Base-by-base conservation (phyloP, 2,329 filamentous ascomycete species). In the Arachnomyces sp. region DNA sequence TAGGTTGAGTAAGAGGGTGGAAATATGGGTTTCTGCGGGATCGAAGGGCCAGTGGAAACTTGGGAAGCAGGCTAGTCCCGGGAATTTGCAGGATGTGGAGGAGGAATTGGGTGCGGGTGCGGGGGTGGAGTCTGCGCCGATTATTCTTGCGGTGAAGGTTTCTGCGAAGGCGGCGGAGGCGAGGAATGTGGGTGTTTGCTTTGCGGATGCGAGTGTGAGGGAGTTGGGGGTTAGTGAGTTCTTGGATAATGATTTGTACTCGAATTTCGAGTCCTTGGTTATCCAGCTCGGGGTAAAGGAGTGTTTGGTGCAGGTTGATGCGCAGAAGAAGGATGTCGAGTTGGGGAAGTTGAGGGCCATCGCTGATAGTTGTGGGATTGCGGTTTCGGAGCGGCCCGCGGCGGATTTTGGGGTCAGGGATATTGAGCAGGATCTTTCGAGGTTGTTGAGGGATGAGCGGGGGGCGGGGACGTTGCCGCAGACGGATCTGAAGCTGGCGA, bases 141-240 rank as follows among this genome's bases (percentile, higher is more conserved):
- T 96, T 61, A 95, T 98, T 34, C 73, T 98, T 30, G 86, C 92
- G 0, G 87, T 98, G 57, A 96, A 95, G 63, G 81, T 96, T 16
- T 84, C 84, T 0, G 79, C 87, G n/a, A 93, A 84, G 58, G 85
- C 87, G 1, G 77, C 76, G 0, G 90, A 96, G 60, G 85, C 83
- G 4, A 76, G 92, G 34, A 85, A 77, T 49, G 83, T 98, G 0
- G 92, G 92, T 7, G 90, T 98, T 4, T 96, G 92, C 65, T 98
- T 98, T 58, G 93, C 92, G 6, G 92, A 98, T 69, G 92, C 93
- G 1, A 95, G 87, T 50, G 90, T 96, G 17, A 77, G 92, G 38
- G 92, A 98, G 67, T 74, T 98, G 2, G 92, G 92, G 7, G 88
- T 98, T 39, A 94, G 86, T 70, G 93, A 98, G 59, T 98, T 98